Evolutionary conservation across 208 protist genomes (phyloP).

Genomic region (Leishmania turanica): DNA sequence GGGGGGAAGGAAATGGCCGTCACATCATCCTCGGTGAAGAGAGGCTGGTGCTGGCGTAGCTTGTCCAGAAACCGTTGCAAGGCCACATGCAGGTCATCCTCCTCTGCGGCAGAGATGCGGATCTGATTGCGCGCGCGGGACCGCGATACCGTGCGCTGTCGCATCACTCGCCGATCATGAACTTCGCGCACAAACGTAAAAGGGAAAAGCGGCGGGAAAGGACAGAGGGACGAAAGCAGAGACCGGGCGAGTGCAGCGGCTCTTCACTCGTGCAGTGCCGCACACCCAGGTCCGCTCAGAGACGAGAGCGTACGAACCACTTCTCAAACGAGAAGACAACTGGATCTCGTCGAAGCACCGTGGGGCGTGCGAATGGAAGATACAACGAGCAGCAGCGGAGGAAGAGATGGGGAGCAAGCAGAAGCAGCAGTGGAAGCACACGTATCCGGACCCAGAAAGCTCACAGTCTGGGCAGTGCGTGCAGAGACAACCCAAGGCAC

Average conservation of each 20-base stretch:
- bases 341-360: neutral
- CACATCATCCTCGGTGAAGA: constrained; percentile 83
- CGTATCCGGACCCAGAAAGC: neutral
- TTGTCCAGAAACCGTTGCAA: constrained; percentile 69
- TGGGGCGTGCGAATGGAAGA: neutral
- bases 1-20: constrained; percentile 59
- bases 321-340: neutral
- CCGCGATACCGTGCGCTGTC: constrained; percentile 31
- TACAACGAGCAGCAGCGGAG: neutral
- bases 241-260: neutral
- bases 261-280: neutral
- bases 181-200: neutral
- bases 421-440: constrained; percentile 4
- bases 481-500: neutral
- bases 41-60: constrained; percentile 63
- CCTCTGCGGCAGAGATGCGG: constrained; percentile 27
- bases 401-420: neutral
- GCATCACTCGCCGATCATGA: constrained; percentile 23
- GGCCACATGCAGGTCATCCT: constrained; percentile 46
- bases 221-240: neutral
- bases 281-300: neutral
- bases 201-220: neutral
- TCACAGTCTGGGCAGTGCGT: neutral
- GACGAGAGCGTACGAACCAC: neutral
- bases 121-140: constrained; percentile 35